Conservation (phyloP, 352 stramenopile genomes). For the Thalassiosira livingstoniorum region DNA sequence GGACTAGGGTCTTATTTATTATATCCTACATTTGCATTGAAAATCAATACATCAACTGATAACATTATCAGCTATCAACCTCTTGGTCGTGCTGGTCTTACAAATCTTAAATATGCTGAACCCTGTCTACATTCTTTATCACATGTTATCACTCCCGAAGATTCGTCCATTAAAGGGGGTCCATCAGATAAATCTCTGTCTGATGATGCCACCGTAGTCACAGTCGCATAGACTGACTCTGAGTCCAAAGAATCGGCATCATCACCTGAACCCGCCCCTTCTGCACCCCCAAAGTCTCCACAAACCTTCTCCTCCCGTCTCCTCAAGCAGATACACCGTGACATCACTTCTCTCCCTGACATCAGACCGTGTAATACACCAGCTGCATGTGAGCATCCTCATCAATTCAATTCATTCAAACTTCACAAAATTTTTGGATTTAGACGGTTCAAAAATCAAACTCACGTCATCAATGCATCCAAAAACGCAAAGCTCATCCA, state of each 20-base stretch:
- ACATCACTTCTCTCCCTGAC: not conserved
- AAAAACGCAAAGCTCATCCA: not conserved
- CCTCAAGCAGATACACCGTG: not conserved
- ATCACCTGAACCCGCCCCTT: not conserved
- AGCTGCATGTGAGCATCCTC: too few species aligned
- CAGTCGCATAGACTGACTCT: not conserved
- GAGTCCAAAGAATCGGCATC: not conserved
- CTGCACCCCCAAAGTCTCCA: not conserved
- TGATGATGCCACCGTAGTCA: not conserved
- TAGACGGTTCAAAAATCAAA: too few species aligned
- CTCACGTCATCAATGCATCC: not conserved
- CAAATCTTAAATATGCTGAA: not conserved
- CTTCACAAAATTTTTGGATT: too few species aligned
- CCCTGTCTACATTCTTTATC: not conserved
- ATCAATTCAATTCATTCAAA: too few species aligned
- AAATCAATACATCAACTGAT: not conserved
- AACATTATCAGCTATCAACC: constrained; percentile 18
- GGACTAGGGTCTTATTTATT: not conserved
- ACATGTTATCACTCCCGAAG: not conserved
- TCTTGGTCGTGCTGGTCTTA: not conserved
- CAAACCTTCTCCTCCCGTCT: not conserved
- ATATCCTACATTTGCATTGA: not conserved
- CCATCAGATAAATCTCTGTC: too few species aligned
- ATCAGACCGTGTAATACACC: not conserved
- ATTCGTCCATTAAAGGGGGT: too few species aligned